Base-by-base conservation (phyloP, 108 stramenopile species). In the Skeletonema grethae region DNA sequence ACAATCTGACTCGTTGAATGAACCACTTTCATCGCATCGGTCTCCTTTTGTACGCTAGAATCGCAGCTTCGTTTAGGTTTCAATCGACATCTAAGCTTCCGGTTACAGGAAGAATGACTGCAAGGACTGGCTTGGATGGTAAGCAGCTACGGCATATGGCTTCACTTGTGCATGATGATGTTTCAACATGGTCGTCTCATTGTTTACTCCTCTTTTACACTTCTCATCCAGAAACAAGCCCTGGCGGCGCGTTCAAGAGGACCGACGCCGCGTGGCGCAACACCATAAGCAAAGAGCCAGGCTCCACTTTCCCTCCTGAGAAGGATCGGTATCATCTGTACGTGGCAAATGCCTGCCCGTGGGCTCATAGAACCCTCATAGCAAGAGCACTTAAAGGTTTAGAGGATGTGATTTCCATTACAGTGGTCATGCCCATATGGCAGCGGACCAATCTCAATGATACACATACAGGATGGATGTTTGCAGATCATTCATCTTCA, bases 381-480 rank as follows among this genome's bases (percentile, higher is more conserved):
- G 85, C 94, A 22, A 86, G 95, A 57, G 82, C 85, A 12, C 77
- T 98, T 46, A 95, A 97, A 56, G 97, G 97, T 12, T 80, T 99
- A 25, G 86, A 98, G 55, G 89, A 95, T 72, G 89, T 93, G 53
- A 82, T 98, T 46, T 87, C 85, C 28, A 82, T 94, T 34, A 94
- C 94, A 0, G 69, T 87, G 58, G 91, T 92, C 24, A 88, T 94
- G 79, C 95, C 97, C 1, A 86, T 87, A 1, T 96, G 95, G 94
- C 87, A 87, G 30, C 80, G 77, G 15, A 98, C 97, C 8, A 84
- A 91, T 65, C 77, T 84, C 4, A 69, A 64, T 31, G 96, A 98
- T 70, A 66, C 74, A 45, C 99, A 99, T 72, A 79, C 72, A 30
- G 99, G 99, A 20, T 99, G 98, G 97, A 84, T 89, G 29, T 99